phyloP scores from a whole-genome alignment of 805 yeast species.

The Scheffersomyces stipitis region DNA sequence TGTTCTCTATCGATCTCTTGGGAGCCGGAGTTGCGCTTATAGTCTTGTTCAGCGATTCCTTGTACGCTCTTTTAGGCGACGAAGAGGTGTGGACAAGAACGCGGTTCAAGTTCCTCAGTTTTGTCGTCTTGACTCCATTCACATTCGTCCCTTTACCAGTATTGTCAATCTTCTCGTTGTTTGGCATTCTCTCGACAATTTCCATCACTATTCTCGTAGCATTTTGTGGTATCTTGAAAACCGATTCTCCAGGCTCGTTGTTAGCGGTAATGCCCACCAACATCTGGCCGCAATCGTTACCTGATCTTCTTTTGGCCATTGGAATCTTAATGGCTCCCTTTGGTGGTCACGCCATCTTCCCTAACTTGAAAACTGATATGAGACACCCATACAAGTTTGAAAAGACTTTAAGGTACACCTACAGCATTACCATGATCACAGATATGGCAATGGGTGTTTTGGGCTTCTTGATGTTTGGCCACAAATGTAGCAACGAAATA shows the following conservation, averaged over 20 bases:
- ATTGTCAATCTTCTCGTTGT: conserved; percentile 51
- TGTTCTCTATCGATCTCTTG: conserved; percentile 56
- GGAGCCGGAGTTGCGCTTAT: conserved; percentile 63
- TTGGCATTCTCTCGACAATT: conserved; percentile 58
- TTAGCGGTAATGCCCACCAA: conserved; percentile 43
- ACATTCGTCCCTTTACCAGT: conserved; percentile 59
- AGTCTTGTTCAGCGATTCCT: conserved; percentile 60
- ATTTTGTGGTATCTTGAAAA: conserved; percentile 44
- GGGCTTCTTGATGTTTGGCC: conserved; percentile 83
- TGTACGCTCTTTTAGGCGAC: conserved; percentile 43
- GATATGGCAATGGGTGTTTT: conserved; percentile 62
- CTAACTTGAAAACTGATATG: conserved; percentile 74
- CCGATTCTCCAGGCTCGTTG: conserved; percentile 54
- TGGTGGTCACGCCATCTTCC: conserved; percentile 84
- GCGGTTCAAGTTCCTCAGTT: conserved; percentile 66
- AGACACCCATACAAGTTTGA: conserved; percentile 63
- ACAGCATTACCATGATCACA: conserved; percentile 54
- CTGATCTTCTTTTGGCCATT: conserved; percentile 48
- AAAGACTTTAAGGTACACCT: conserved; percentile 54
- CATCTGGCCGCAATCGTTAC: conserved; percentile 30
- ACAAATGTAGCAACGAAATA: conserved; percentile 63
- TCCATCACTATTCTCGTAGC: conserved; percentile 47
- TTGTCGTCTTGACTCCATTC: conserved; percentile 74
- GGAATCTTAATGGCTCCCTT: conserved; percentile 76
- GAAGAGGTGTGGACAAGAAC: conserved; percentile 38